Percentiles rank a stretch among this genome's conserved stretches.
These are phyloP conservation scores for Fusarium goolgardi DNA, from an alignment of 2,329 filamentous ascomycete species.

Conservation along the genomic window DNA sequence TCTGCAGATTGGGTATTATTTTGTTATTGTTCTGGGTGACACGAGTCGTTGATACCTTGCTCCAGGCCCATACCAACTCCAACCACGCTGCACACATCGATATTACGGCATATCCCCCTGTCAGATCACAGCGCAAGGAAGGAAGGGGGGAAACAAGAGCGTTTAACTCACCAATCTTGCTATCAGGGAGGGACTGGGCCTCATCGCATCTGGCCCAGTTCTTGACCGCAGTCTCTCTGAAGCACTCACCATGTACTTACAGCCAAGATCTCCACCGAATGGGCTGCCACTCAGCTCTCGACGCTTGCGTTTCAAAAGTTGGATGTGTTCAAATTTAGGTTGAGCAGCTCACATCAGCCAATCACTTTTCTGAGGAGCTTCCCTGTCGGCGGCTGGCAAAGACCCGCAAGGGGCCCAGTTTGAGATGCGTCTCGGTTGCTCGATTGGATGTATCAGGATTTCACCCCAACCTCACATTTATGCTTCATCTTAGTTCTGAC, in stretches of 20 bases:
- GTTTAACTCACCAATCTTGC: slow-evolving; percentile 47
- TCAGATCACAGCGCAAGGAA: slow-evolving; percentile 9
- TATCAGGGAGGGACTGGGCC: slow-evolving; percentile 31
- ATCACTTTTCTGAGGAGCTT: slow-evolving; percentile 50
- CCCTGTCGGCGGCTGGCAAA: slow-evolving; percentile 46
- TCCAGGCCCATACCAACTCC: slow-evolving; percentile 6
- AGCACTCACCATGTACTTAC: slow-evolving; percentile 1
- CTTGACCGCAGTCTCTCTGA: not conserved
- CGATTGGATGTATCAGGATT: slow-evolving; percentile 40
- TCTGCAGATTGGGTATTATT: slow-evolving; percentile 8
- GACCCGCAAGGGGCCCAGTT: slow-evolving; percentile 40
- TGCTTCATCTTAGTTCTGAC: slow-evolving; percentile 38
- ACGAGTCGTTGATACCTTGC: slow-evolving; percentile 11
- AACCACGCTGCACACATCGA: not conserved
- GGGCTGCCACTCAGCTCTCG: slow-evolving; percentile 41
- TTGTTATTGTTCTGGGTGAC: slow-evolving; percentile 20
- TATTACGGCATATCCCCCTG: slow-evolving; percentile 12
- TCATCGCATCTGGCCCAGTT: slow-evolving; percentile 23
- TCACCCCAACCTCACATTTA: slow-evolving; percentile 41
- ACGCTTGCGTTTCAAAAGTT: slow-evolving; percentile 49
- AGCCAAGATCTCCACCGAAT: slow-evolving; percentile 28
- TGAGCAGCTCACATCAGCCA: slow-evolving; percentile 50
- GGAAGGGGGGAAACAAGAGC: slow-evolving; percentile 20
- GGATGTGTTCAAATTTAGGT: slow-evolving; percentile 50
- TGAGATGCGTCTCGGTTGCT: slow-evolving; percentile 42